phyloP scores from a whole-genome alignment of 2,329 filamentous ascomycete genomes.

The Fusarium lyarnte region DNA sequence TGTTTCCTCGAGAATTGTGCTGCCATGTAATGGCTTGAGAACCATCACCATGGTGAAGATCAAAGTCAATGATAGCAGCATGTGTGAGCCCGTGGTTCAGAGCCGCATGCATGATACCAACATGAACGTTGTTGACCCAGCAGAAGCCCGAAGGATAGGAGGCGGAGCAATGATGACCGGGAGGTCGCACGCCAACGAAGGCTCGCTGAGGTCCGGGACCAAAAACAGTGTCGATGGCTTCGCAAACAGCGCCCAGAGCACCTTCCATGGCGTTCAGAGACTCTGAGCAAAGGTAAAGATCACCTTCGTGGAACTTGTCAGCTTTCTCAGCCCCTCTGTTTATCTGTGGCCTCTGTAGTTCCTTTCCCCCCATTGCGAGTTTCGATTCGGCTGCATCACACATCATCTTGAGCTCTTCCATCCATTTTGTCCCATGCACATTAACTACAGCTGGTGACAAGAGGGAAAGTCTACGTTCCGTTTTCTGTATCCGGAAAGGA shows the following conservation, averaged over 20 bases:
- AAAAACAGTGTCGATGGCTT: conserved; percentile 90
- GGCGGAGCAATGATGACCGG: conserved; percentile 94
- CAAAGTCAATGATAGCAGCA: conserved; percentile 92
- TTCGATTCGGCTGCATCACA: conserved; percentile 83
- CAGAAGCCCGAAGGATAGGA: conserved; percentile 94
- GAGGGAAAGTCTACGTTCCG: conserved; percentile 75
- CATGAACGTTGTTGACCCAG: conserved; percentile 98
- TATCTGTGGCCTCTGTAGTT: conserved; percentile 76
- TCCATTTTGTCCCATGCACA: conserved; percentile 92
- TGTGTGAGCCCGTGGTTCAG: conserved; percentile 88
- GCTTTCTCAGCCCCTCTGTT: conserved; percentile 59
- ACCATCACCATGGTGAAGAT: conserved; percentile 93
- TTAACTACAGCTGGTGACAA: conserved; percentile 83
- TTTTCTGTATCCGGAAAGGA: conserved; percentile 88
- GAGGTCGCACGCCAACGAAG: conserved; percentile 92
- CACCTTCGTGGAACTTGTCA: conserved; percentile 80
- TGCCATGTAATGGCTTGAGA: conserved; percentile 94
- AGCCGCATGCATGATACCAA: conserved; percentile 91
- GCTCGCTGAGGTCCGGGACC: conserved; percentile 73
- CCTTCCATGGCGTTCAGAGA: conserved; percentile 90
- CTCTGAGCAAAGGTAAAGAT: conserved; percentile 89
- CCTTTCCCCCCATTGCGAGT: conserved; percentile 79
- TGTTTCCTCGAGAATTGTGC: conserved; percentile 76
- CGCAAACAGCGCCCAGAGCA: conserved; percentile 90
- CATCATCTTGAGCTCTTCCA: conserved; percentile 88